Evolutionary conservation across 1,284 basidiomycete genomes (phyloP).

Genomic region (Moniliella sp.): DNA sequence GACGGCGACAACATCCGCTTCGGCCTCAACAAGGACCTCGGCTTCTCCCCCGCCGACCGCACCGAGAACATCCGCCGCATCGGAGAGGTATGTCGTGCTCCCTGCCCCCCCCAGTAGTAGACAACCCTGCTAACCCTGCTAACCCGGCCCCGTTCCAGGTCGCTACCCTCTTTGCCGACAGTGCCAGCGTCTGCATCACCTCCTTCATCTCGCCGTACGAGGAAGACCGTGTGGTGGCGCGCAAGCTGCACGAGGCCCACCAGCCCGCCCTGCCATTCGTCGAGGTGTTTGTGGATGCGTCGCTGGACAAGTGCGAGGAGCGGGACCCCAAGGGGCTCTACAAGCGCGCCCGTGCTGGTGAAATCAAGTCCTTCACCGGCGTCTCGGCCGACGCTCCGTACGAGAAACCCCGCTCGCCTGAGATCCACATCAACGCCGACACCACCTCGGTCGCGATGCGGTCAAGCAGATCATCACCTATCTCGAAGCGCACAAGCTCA

Average conservation of each 20-base stretch:
- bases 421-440: conserved; percentile 79
- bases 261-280: conserved; percentile 56
- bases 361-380: conserved; percentile 95
- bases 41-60: conserved; percentile 79
- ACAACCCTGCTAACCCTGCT: neutral
- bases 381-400: conserved; percentile 71
- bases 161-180: conserved; percentile 74
- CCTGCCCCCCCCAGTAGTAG: too few species aligned
- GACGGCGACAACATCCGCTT: conserved; percentile 95
- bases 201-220: conserved; percentile 91
- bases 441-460: conserved; percentile 55
- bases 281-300: conserved; percentile 78
- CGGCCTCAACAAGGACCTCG: conserved; percentile 90
- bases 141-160: conserved; percentile 41
- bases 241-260: conserved; percentile 48
- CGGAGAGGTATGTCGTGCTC: conserved; percentile 62
- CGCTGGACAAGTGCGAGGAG: conserved; percentile 63
- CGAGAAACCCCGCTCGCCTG: conserved; percentile 63
- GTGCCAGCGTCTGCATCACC: conserved; percentile 64
- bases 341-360: conserved; percentile 81
- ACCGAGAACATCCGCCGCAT: conserved; percentile 95
- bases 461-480: conserved; percentile 65
- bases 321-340: conserved; percentile 94
- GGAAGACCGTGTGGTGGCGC: conserved; percentile 61
- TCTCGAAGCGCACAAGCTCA: too few species aligned